A percentile compares a stretch with the other conserved stretches of the same genome.
Conservation (phyloP, 768 basidiomycete genomes). For the Phanerodontia chrysosporium region DNA sequence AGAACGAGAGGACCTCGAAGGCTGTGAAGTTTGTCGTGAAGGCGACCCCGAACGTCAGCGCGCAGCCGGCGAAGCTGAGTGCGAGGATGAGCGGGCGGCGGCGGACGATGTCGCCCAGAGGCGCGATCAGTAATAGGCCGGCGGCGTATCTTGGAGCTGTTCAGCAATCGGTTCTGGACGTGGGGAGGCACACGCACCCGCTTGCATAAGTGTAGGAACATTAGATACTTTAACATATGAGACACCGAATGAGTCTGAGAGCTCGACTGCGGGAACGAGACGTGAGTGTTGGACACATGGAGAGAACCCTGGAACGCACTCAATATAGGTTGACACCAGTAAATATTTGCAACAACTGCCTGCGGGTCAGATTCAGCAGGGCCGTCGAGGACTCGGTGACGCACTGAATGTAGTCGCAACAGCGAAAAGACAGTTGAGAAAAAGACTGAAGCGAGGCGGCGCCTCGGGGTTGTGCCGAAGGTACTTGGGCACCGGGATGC, state of each 20-base stretch:
- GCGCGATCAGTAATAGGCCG: slow-evolving; percentile 55
- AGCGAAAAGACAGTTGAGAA: slow-evolving; percentile 60
- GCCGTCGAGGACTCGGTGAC: slow-evolving; percentile 14
- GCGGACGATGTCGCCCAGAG: slow-evolving; percentile 77
- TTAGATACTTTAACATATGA: slow-evolving; percentile 36
- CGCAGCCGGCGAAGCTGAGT: slow-evolving; percentile 46
- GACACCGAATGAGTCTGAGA: slow-evolving; percentile 30
- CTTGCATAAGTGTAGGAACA: slow-evolving; percentile 61
- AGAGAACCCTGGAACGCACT: slow-evolving; percentile 29
- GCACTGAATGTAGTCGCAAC: slow-evolving; percentile 56
- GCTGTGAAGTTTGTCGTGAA: slow-evolving; percentile 50
- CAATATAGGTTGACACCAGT: slow-evolving; percentile 65
- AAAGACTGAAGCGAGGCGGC: slow-evolving; percentile 48
- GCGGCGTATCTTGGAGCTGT: slow-evolving; percentile 16
- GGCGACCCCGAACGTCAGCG: slow-evolving; percentile 66
- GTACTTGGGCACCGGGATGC: slow-evolving; percentile 58
- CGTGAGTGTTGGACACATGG: slow-evolving; percentile 10
- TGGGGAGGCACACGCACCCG: slow-evolving; percentile 38
- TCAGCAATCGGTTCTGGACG: neutral
- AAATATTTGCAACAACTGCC: slow-evolving; percentile 63
- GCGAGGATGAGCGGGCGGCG: slow-evolving; percentile 64
- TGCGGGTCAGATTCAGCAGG: neutral
- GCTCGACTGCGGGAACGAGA: slow-evolving; percentile 9
- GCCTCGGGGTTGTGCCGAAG: slow-evolving; percentile 44
- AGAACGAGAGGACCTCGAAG: slow-evolving; percentile 63